Evolutionary conservation across 148 eudicot genomes (phyloP), one percentile per base, ranked within the genome.

Genomic region (Diospyros kaki): DNA sequence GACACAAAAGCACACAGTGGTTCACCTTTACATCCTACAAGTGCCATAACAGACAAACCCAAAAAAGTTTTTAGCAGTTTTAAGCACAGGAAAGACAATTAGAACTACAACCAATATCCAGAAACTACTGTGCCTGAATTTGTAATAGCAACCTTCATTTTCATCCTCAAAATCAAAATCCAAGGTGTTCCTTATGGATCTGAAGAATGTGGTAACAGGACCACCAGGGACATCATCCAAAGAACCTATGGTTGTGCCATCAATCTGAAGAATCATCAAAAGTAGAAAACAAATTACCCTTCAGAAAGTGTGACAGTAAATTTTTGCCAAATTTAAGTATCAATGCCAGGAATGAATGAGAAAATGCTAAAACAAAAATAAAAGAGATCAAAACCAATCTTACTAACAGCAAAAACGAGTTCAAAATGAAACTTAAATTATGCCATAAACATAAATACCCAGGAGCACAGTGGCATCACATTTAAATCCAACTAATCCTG

Each of bases 101-200:
- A 58, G 43, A 46, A 63, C 43, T 52, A 60, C 73, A 39, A 56
- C 58, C 58, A 72, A 44, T 64, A 55, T 55, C 64, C 72, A 66
- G 51, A 78, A 9, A 46, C 12, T 56, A 12, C 6, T 5, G 42
- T 13, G 46, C 72, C 71, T 65, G 43, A 65, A 50, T n/a, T 39
- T 69, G 40, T 62, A 74, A 8, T 60, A 77, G 77, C 72, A 66
- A 92, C 99, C 99, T 93, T 95, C 97, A 81, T 95, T 91, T 52
- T 93, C 98, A 79, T 95, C 98, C 9, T 84, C 98, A 86, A 89
- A 95, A 85, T 95, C 99, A 81, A 95, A 95, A 83, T 95, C 99
- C 87, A 95, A 73, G n/a, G 99, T 93, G 79, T 84, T 80, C 77
- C 91, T 85, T 74, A 95, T 76, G 69, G 99, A 95, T 86, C 85